Conservation (phyloP, 202 grass and related monocot species). For the Eragrostis tef region DNA sequence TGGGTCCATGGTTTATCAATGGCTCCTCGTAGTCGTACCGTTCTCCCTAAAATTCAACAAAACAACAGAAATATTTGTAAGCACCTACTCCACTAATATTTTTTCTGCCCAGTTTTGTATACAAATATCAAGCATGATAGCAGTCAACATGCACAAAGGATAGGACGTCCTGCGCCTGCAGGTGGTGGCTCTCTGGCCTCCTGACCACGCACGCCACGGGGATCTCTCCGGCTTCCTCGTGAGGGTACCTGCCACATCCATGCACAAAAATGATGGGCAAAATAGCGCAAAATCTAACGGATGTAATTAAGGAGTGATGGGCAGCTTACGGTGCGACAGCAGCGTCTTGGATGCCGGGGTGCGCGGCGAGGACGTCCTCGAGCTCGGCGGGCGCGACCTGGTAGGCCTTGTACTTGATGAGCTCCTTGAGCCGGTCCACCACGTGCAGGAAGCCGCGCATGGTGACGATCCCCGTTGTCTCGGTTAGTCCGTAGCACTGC, state of each 20-base stretch:
- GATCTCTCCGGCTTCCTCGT: constrained; percentile 64
- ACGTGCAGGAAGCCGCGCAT: constrained; percentile 49
- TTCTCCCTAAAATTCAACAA: too few species aligned
- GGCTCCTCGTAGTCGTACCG: too few species aligned
- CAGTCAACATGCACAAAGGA: too few species aligned
- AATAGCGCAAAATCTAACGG: too few species aligned
- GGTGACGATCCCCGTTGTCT: constrained; percentile 47
- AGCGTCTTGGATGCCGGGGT: constrained; percentile 51
- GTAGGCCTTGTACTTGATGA: constrained; percentile 70
- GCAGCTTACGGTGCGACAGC: constrained; percentile 46
- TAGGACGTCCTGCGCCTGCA: neutral
- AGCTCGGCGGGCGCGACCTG: constrained; percentile 65
- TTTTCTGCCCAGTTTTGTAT: too few species aligned
- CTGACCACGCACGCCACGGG: constrained; percentile 57
- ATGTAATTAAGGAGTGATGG: too few species aligned
- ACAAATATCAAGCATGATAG: too few species aligned
- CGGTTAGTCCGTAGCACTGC: constrained; percentile 68
- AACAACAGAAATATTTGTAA: too few species aligned
- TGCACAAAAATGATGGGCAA: too few species aligned
- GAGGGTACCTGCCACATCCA: constrained; percentile 1
- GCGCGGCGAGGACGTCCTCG: constrained; percentile 51
- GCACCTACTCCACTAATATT: too few species aligned
- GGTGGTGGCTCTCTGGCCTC: constrained; percentile 39
- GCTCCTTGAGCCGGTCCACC: constrained; percentile 65
- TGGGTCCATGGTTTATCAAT: too few species aligned